Conservation (phyloP, 768 basidiomycete genomes). For the Hortiboletus campestris region DNA sequence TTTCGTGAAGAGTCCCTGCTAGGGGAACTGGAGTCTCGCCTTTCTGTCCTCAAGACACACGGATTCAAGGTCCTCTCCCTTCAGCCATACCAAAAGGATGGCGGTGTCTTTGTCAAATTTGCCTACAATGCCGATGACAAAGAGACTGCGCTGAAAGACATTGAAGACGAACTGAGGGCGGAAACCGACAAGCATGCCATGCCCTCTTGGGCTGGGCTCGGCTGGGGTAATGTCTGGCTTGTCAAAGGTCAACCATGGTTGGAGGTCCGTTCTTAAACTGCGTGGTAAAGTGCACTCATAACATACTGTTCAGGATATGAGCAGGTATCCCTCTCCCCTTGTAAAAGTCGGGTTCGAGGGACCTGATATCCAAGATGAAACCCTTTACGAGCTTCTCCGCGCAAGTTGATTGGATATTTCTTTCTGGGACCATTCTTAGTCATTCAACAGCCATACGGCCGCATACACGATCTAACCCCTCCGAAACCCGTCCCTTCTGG, state of each 20-base stretch:
- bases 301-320: slow-evolving; percentile 66
- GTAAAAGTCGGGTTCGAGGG: slow-evolving; percentile 86
- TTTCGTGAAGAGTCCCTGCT: slow-evolving; percentile 61
- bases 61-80: slow-evolving; percentile 62
- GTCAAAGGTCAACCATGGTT: slow-evolving; percentile 79
- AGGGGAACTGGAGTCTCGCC: slow-evolving; percentile 41
- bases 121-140: slow-evolving; percentile 45
- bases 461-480: slow-evolving; percentile 62
- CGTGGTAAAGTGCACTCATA: neutral
- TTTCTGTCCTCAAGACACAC: slow-evolving; percentile 52
- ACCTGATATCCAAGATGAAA: slow-evolving; percentile 79
- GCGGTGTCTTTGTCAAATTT: slow-evolving; percentile 82
- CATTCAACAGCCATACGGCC: slow-evolving; percentile 69
- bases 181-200: slow-evolving; percentile 48
- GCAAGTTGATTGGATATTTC: slow-evolving; percentile 41
- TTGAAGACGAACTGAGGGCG: slow-evolving; percentile 49
- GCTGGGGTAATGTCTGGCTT: slow-evolving; percentile 58
- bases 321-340: slow-evolving; percentile 70
- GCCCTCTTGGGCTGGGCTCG: slow-evolving; percentile 60
- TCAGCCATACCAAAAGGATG: slow-evolving; percentile 73
- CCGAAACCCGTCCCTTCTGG: slow-evolving; percentile 66
- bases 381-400: slow-evolving; percentile 72
- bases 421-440: neutral
- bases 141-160: slow-evolving; percentile 41
- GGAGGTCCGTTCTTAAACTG: slow-evolving; percentile 51